A percentile compares a stretch with the other conserved stretches of the same genome.
phyloP scores from a whole-genome alignment of 192 early-diverging fungal species.

The Geranomyces michiganensis region DNA sequence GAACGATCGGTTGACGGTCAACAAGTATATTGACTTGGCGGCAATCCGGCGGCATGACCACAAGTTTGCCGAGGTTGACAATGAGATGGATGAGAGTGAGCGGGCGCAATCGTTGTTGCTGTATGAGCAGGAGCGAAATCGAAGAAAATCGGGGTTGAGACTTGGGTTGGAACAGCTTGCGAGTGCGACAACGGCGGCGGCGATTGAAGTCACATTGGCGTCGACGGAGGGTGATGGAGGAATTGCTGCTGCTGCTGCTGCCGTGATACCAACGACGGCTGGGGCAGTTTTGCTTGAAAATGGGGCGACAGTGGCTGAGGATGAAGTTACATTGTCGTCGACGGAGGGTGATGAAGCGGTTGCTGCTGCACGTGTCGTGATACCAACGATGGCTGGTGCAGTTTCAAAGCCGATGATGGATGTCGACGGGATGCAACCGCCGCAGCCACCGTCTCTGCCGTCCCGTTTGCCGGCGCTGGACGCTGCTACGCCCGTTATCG shows the following conservation, averaged over 20 bases:
- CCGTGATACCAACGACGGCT: too few species aligned
- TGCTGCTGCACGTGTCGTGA: too few species aligned
- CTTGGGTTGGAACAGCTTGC: background rate
- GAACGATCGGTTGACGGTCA: too few species aligned
- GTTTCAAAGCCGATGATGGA: too few species aligned
- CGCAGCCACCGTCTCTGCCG: background rate
- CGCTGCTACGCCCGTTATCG: too few species aligned
- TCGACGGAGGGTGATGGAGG: too few species aligned
- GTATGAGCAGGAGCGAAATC: slow-evolving; percentile 21
- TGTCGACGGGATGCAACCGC: background rate
- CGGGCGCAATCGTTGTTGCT: background rate
- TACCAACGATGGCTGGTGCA: too few species aligned
- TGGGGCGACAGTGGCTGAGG: background rate
- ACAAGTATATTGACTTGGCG: background rate
- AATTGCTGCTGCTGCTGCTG: too few species aligned
- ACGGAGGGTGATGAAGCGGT: too few species aligned
- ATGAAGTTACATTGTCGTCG: too few species aligned
- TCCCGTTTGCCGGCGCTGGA: background rate
- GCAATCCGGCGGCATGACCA: slow-evolving; percentile 20
- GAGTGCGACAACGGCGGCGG: background rate
- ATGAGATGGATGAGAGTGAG: slow-evolving; percentile 34
- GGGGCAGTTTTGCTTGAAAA: too few species aligned
- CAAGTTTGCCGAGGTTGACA: slow-evolving; percentile 27
- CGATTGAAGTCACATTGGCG: too few species aligned
- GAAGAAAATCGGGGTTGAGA: slow-evolving; percentile 9